These are phyloP conservation scores for Ogataea trehalophila DNA, from an alignment of 805 yeast genomes.

Conservation along the genomic window DNA sequence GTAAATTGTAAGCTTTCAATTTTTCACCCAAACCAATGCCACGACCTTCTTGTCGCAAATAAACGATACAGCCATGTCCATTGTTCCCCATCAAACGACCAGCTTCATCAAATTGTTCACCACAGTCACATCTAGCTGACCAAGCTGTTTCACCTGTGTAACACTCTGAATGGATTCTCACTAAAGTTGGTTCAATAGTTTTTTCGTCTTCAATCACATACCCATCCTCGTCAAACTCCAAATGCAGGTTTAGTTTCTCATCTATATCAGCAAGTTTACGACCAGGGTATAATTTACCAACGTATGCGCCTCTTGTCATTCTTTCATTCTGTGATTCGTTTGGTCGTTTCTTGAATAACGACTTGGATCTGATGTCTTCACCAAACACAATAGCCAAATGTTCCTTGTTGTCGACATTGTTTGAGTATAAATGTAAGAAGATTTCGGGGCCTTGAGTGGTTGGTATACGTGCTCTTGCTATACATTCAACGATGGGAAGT, in stretches of 20 bases:
- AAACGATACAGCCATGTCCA: conserved; percentile 93
- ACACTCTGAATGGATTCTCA: conserved; percentile 93
- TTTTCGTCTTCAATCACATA: conserved; percentile 28
- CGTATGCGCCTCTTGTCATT: conserved; percentile 98
- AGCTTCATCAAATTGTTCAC: conserved; percentile 98
- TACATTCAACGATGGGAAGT: conserved; percentile 77
- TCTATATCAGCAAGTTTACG: conserved; percentile 65
- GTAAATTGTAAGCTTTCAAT: conserved; percentile 91
- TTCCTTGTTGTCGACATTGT: conserved; percentile 84
- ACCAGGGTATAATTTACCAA: conserved; percentile 88
- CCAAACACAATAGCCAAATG: conserved; percentile 97
- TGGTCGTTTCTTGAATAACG: conserved; percentile 55
- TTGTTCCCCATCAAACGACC: conserved; percentile 84
- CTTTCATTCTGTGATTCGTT: conserved; percentile 86
- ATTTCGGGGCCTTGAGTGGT: conserved; percentile 94
- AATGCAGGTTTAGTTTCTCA: conserved; percentile 33
- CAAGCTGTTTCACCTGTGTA: conserved; percentile 99
- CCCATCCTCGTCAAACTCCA: conserved; percentile 39
- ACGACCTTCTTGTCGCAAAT: conserved; percentile 95
- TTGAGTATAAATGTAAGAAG: conserved; percentile 82
- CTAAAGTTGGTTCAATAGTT: conserved; percentile 50
- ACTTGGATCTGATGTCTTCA: conserved; percentile 75
- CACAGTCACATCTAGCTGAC: conserved; percentile 99
- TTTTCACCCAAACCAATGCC: conserved; percentile 99
- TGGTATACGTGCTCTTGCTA: conserved; percentile 94